Conservation (phyloP, 2,329 filamentous ascomycete species). For the Apiospora marii region DNA sequence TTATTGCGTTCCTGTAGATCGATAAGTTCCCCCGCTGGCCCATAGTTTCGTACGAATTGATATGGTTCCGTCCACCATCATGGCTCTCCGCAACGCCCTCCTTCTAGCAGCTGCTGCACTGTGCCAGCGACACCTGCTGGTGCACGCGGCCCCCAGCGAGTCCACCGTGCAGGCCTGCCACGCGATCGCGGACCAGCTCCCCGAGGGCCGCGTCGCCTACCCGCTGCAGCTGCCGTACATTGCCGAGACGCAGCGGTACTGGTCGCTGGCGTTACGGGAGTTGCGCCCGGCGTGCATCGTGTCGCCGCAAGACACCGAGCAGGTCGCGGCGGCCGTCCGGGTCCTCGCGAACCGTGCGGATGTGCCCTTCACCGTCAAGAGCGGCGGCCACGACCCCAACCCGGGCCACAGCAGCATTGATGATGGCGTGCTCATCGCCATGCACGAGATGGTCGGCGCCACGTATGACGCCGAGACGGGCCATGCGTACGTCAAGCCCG, state of each 20-base stretch:
- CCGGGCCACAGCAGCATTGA: conserved; percentile 42
- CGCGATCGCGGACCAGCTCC: conserved; percentile 28
- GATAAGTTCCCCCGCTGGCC: not conserved
- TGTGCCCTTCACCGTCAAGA: conserved; percentile 47
- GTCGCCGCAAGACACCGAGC: conserved; percentile 41
- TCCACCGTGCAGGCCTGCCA: conserved; percentile 29
- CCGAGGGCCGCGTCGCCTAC: conserved; percentile 26
- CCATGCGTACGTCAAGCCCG: conserved; percentile 47
- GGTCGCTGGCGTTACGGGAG: conserved; percentile 43
- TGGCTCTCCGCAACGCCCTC: not conserved
- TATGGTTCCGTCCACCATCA: not conserved
- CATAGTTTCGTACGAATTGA: not conserved
- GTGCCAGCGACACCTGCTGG: not conserved
- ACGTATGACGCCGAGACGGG: conserved; percentile 43
- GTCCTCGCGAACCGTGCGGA: conserved; percentile 41
- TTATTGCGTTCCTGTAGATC: not conserved
- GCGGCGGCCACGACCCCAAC: conserved; percentile 50
- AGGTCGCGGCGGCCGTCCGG: conserved; percentile 44
- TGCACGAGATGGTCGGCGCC: conserved; percentile 44
- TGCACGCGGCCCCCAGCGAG: conserved; percentile 17
- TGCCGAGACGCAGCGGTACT: conserved; percentile 37
- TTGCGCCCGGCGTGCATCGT: conserved; percentile 46
- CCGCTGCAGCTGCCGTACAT: conserved; percentile 24
- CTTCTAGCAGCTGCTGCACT: not conserved
- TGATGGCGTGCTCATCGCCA: conserved; percentile 47